Evolutionary conservation across 2,329 filamentous ascomycete genomes (phyloP), one percentile per base, ranked within the genome.

Genomic region (Xylaria digitata): DNA sequence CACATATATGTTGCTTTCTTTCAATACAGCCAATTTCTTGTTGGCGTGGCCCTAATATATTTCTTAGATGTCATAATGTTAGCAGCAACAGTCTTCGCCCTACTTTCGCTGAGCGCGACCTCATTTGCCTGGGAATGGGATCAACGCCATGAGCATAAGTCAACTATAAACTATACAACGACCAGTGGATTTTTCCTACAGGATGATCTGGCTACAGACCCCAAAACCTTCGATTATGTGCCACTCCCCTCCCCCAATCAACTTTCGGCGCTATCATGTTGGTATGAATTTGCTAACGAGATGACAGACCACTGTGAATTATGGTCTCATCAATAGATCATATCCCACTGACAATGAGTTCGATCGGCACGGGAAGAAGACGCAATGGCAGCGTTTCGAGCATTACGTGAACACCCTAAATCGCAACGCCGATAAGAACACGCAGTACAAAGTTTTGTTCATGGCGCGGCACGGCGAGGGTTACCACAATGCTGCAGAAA

Each of bases 391-490:
- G 76, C 84, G 86, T n/a, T 90, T 92, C 65, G 80, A 81, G 48
- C 77, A 84, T 66, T 88, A 89, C 72, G 83, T 92, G 32, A 73
- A 81, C 21, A 78, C 81, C 26, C 76, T 92, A 43, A 90, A 90
- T 78, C 72, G 75, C 3, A 75, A 82, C 4, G 69, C 71, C 13
- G 78, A 78, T n/a, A 75, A 77, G 9, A 82, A 81, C 55, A 83
- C 84, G 15, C 79, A 82, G 34, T 92, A 91, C 80, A 90, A 90
- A 73, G 82, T 93, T 9, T 75, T 93, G 34, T 89, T 89, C 77
- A 82, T 92, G 76, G 90, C 87, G 2, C 87, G 91, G 45, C 91
- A 93, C 74, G 91, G 90, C 23, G 85, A 93, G 77, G 90, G 90
- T 13, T 87, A 81, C 71, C 86, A 89, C 70, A 89, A 89, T 70